Conservation (phyloP, 768 basidiomycete genomes). For the Strobilomyces dryophilus region DNA sequence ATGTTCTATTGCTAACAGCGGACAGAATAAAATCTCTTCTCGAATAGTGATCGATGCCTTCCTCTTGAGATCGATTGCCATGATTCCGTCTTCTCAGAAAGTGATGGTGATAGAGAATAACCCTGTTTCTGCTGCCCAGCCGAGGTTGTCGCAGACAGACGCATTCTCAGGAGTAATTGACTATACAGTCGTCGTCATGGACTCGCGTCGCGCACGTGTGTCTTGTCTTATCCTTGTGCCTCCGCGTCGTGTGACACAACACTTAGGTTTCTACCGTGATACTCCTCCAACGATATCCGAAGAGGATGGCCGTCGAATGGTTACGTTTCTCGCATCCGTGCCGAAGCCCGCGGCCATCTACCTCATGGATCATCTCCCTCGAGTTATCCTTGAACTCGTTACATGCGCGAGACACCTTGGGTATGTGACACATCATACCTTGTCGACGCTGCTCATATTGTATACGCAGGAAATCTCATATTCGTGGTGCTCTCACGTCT, state of each 20-base stretch:
- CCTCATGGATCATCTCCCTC: background rate
- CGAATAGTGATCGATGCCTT: background rate
- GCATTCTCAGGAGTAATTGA: background rate
- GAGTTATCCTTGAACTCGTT: background rate
- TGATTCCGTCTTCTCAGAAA: background rate
- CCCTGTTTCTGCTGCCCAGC: background rate
- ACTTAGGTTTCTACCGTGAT: background rate
- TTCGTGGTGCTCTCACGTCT: background rate
- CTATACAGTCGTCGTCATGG: background rate
- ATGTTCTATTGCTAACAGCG: background rate
- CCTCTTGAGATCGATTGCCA: background rate
- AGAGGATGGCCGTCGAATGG: too few relatives aligned
- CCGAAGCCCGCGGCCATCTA: too few relatives aligned
- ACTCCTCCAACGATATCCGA: too few relatives aligned
- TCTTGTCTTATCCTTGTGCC: background rate
- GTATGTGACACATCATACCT: background rate
- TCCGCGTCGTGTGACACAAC: background rate
- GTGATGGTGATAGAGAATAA: background rate
- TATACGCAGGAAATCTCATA: background rate
- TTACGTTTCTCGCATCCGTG: too few relatives aligned
- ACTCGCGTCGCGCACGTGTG: background rate
- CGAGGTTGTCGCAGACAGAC: background rate
- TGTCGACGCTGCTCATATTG: background rate
- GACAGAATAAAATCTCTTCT: background rate
- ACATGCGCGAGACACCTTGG: background rate